Percentiles rank a stretch among this genome's conserved stretches.
phyloP scores from a whole-genome alignment of 768 basidiomycete genomes.

The Kwoniella bestiolae region DNA sequence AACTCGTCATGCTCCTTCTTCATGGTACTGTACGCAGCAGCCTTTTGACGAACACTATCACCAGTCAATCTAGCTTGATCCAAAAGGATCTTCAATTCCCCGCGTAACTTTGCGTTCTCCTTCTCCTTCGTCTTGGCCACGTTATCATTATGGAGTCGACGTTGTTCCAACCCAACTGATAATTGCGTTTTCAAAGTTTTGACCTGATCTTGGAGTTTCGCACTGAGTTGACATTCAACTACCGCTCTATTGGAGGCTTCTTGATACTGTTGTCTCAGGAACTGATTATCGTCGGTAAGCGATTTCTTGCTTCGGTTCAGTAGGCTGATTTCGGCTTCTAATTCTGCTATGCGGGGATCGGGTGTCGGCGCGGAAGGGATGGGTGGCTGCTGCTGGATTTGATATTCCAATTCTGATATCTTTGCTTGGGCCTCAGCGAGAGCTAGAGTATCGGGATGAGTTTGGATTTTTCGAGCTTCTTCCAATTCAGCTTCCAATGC shows the following conservation, averaged over 20 bases:
- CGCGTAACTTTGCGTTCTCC: conserved; percentile 17
- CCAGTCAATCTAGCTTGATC: conserved; percentile 43
- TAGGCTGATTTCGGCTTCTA: conserved; percentile 1
- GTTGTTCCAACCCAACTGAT: conserved; percentile 38
- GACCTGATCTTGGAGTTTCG: conserved; percentile 18
- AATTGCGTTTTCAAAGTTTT: conserved; percentile 30
- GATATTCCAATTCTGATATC: not conserved
- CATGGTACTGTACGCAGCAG: conserved; percentile 20
- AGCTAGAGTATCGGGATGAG: conserved; percentile 5
- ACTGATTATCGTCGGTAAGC: conserved; percentile 7
- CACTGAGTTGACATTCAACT: conserved; percentile 12
- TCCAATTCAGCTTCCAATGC: not conserved
- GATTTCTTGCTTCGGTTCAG: not conserved
- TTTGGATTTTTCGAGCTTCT: not conserved
- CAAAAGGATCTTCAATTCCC: conserved; percentile 32
- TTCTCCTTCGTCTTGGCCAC: conserved; percentile 4
- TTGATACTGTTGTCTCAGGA: conserved; percentile 30
- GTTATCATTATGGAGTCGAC: conserved; percentile 25
- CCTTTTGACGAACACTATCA: conserved; percentile 40
- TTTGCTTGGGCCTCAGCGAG: conserved; percentile 3
- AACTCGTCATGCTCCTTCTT: conserved; percentile 23
- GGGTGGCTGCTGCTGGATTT: not conserved
- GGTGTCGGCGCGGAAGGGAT: not conserved
- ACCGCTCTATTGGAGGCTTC: conserved; percentile 33
- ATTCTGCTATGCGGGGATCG: not conserved